These are phyloP conservation scores for Protomyces pachydermus DNA, from an alignment of 1,139 yeast genomes.

Conservation along the genomic window DNA sequence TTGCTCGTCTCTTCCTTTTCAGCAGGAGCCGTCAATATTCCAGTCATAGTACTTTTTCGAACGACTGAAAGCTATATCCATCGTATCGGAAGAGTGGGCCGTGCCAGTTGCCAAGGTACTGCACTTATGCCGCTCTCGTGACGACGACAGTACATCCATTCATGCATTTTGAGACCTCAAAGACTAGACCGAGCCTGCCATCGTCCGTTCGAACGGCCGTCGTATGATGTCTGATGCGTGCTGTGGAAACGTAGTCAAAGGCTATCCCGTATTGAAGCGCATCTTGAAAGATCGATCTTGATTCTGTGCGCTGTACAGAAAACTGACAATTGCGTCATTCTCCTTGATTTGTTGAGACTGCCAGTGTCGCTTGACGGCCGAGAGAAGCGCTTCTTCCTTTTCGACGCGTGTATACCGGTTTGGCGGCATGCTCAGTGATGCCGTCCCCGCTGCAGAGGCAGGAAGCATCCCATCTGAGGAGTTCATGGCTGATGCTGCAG, in stretches of 20 bases:
- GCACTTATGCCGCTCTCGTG: conserved; percentile 65
- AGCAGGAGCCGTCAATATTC: too few species aligned
- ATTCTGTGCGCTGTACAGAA: conserved; percentile 17
- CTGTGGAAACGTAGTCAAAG: not conserved
- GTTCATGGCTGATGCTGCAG: not conserved
- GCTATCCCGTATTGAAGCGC: conserved; percentile 4
- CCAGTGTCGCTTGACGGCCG: conserved; percentile 21
- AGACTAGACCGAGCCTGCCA: conserved; percentile 29
- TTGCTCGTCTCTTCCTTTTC: too few species aligned
- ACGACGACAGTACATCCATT: conserved; percentile 55
- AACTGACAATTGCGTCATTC: conserved; percentile 15
- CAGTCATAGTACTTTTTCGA: not conserved
- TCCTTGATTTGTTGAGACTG: conserved; percentile 11
- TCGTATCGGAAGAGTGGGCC: conserved; percentile 91
- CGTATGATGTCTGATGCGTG: not conserved
- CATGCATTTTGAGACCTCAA: conserved; percentile 46
- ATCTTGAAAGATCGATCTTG: conserved; percentile 23
- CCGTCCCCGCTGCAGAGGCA: not conserved
- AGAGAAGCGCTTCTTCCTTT: conserved; percentile 10
- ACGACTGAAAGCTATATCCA: conserved; percentile 81
- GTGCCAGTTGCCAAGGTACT: conserved; percentile 78
- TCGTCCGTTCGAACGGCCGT: not conserved
- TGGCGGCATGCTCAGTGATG: not conserved
- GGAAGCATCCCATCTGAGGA: not conserved
- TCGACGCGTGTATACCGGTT: conserved; percentile 15